These are phyloP conservation scores for Malus sylvestris DNA, from an alignment of 306 rosid species.

Conservation along the genomic window DNA sequence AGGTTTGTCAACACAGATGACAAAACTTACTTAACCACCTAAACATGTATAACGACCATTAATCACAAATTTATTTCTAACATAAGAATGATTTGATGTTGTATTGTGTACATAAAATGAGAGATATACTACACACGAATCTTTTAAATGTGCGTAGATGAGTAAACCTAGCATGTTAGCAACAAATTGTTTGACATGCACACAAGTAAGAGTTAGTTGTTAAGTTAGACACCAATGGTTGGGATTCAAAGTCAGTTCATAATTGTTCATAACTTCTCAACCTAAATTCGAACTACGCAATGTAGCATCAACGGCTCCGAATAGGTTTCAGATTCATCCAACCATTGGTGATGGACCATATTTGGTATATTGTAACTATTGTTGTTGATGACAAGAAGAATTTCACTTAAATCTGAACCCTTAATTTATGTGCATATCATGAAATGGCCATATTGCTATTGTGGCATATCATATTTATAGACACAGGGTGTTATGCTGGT, in stretches of 20 bases:
- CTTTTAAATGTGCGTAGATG: background rate
- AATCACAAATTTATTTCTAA: no score
- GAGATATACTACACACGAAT: no score
- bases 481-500: no score
- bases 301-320: background rate
- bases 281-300: background rate
- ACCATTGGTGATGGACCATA: background rate
- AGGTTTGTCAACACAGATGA: background rate
- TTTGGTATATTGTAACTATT: background rate
- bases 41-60: no score
- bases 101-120: no score
- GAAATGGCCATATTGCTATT: no score
- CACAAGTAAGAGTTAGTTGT: background rate
- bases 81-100: background rate
- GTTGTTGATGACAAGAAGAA: background rate
- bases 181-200: background rate
- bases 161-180: background rate
- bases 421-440: background rate
- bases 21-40: background rate
- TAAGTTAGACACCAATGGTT: background rate
- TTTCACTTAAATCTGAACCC: conserved; percentile 25
- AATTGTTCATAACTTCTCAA: background rate
- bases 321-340: background rate
- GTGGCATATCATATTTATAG: no score
- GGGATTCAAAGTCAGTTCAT: background rate